Percentiles rank a stretch among this genome's conserved stretches.
Evolutionary conservation across 106 monocot genomes (phyloP).

Genomic region (Dendrobium huoshanense): DNA sequence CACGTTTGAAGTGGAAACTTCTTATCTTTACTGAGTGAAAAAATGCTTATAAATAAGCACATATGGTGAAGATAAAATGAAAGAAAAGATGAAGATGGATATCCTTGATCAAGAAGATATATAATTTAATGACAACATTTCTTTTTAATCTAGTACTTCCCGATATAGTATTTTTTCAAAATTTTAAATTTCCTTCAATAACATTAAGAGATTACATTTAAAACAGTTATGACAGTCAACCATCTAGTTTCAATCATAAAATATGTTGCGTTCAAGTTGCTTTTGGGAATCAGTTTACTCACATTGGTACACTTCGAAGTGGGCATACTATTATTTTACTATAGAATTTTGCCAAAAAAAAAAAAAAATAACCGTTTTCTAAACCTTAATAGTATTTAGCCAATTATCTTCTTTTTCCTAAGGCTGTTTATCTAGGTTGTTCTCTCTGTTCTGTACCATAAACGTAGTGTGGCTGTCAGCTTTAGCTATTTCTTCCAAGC

Average conservation of each 20-base stretch:
- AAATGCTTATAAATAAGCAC: not conserved
- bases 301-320: not conserved
- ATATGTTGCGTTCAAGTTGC: not conserved
- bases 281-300: not conserved
- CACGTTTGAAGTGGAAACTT: not conserved
- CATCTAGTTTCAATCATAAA: not conserved
- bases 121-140: not conserved
- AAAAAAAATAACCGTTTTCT: no score
- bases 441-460: not conserved
- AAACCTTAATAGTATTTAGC: no score
- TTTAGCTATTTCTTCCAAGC: not conserved
- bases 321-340: no score
- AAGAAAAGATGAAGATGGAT: not conserved
- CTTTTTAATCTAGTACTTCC: not conserved
- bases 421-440: no score
- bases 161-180: not conserved
- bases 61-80: not conserved
- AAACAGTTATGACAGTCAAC: not conserved
- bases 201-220: not conserved
- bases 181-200: not conserved
- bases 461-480: not conserved
- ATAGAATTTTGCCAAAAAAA: no score
- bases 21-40: not conserved
- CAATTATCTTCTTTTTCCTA: no score
- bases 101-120: not conserved